These are phyloP conservation scores for baker's yeast (Saccharomyces cerevisiae) DNA, from an alignment of 805 yeast species.

Conservation along the genomic window DNA sequence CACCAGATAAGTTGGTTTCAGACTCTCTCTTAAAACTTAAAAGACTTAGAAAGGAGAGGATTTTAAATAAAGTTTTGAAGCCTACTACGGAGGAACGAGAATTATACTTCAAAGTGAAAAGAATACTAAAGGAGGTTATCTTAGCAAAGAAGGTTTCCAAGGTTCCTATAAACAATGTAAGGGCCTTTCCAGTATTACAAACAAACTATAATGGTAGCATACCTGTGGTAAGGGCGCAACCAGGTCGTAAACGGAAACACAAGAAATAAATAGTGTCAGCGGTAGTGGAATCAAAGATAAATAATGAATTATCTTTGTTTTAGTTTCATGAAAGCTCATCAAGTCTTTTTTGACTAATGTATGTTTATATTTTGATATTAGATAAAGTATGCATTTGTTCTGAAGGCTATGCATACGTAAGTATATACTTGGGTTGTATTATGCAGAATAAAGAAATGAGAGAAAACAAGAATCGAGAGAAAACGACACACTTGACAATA, in stretches of 20 bases:
- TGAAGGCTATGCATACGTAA: constrained; percentile 1
- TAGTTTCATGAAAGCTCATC: background rate
- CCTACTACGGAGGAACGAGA: constrained; percentile 38
- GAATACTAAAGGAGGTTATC: constrained; percentile 40
- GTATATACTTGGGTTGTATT: background rate
- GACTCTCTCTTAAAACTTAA: constrained; percentile 42
- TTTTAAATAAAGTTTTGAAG: constrained; percentile 25
- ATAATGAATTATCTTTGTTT: background rate
- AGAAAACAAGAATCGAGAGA: background rate
- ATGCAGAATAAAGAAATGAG: background rate
- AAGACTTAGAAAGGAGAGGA: constrained; percentile 41
- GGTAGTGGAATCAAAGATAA: background rate
- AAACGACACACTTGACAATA: background rate
- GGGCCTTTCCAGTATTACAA: constrained; percentile 57
- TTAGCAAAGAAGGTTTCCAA: constrained; percentile 30
- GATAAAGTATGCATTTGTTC: background rate
- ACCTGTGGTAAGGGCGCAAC: constrained; percentile 45
- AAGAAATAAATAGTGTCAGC: constrained; percentile 9
- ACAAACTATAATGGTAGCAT: constrained; percentile 70
- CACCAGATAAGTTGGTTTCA: constrained; percentile 37
- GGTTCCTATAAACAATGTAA: constrained; percentile 25
- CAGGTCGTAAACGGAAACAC: constrained; percentile 25
- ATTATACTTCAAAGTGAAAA: constrained; percentile 36
- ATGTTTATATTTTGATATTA: too few species aligned
- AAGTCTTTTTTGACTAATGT: background rate